Conservation (phyloP, 345 rosid genomes). For the Citrus australasica region DNA sequence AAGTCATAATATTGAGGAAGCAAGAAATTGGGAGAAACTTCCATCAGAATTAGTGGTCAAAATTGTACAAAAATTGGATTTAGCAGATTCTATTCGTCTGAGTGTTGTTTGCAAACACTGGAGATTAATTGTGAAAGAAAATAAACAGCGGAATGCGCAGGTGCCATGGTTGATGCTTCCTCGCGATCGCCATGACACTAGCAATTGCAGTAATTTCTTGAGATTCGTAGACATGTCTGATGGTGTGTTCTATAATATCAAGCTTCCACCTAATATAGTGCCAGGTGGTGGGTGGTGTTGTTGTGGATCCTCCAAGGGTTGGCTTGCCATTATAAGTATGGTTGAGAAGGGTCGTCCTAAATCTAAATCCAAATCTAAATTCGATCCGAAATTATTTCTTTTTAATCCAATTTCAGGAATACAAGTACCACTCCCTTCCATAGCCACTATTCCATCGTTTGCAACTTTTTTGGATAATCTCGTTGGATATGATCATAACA, state of each 20-base stretch:
- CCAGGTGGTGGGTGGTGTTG: neutral
- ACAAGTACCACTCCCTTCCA: neutral
- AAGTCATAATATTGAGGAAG: too few species aligned
- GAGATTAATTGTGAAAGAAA: neutral
- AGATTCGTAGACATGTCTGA: neutral
- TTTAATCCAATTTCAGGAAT: neutral
- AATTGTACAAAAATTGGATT: neutral
- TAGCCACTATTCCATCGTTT: neutral
- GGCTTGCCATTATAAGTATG: neutral
- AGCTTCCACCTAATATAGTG: neutral
- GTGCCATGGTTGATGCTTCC: neutral
- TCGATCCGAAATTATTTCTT: neutral
- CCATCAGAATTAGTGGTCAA: neutral
- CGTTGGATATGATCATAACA: too few species aligned
- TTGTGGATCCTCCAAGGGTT: neutral
- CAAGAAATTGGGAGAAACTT: neutral
- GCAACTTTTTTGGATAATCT: too few species aligned
- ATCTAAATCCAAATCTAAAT: too few species aligned
- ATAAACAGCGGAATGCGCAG: neutral
- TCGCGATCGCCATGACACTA: too few species aligned
- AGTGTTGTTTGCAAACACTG: neutral
- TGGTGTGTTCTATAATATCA: neutral
- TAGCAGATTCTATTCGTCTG: neutral
- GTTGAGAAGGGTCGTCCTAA: neutral
- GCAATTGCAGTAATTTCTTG: neutral